These are phyloP conservation scores for Aureobasidium sp. DNA, from an alignment of 2,329 filamentous ascomycete species.

Conservation along the genomic window DNA sequence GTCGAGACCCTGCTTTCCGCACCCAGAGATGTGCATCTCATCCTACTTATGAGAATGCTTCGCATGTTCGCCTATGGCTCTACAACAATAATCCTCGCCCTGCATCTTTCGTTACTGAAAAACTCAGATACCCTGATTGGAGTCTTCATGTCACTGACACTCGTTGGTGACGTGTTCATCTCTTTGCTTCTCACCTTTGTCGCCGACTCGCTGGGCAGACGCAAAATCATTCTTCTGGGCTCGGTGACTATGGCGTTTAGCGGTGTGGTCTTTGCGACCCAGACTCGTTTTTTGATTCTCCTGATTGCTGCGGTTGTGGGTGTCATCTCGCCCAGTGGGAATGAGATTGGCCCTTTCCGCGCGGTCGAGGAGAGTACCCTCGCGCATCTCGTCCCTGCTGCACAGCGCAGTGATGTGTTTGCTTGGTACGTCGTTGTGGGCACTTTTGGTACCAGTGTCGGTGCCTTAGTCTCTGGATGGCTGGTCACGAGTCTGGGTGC, in stretches of 20 bases:
- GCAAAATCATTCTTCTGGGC: conserved; percentile 25
- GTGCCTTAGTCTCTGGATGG: conserved; percentile 31
- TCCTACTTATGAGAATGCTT: conserved; percentile 27
- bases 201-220: conserved; percentile 27
- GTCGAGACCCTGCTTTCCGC: conserved; percentile 1
- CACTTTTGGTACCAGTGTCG: conserved; percentile 25
- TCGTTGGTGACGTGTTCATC: conserved; percentile 28
- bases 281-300: conserved; percentile 25
- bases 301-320: conserved; percentile 29
- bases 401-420: conserved; percentile 25
- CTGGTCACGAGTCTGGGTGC: conserved; percentile 30
- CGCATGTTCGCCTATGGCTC: conserved; percentile 58
- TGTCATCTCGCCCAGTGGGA: conserved; percentile 29
- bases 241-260: conserved; percentile 25
- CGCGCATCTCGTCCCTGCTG: conserved; percentile 25
- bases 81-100: conserved; percentile 27
- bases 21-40: conserved; percentile 14
- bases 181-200: conserved; percentile 26
- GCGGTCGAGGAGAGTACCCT: conserved; percentile 30
- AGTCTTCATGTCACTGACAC: conserved; percentile 31
- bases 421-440: conserved; percentile 28
- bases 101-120: conserved; percentile 26
- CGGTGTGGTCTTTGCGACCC: conserved; percentile 26
- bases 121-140: conserved; percentile 27
- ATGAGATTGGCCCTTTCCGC: conserved; percentile 31